Percentiles rank a stretch among this genome's conserved stretches.
phyloP scores from a whole-genome alignment of 2,329 filamentous ascomycete species.

The Fonsecaea multimorphosa region DNA sequence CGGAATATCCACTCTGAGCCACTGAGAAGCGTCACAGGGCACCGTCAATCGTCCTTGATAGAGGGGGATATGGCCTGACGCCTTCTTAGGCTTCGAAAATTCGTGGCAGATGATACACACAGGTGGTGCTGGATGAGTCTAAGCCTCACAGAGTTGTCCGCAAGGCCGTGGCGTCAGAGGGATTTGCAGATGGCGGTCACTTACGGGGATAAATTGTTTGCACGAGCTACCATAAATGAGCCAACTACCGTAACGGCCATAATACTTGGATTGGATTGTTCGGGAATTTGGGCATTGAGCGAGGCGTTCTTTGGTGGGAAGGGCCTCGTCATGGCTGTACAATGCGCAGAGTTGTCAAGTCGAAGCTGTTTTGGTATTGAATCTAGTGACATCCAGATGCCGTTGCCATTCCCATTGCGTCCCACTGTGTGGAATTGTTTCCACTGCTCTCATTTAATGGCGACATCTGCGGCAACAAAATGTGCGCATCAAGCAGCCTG shows the following conservation, averaged over 20 bases:
- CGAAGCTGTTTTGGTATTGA: not conserved
- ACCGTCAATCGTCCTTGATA: not conserved
- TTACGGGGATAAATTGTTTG: not conserved
- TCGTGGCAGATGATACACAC: not conserved
- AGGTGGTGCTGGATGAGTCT: too few species aligned
- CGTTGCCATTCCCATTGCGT: not conserved
- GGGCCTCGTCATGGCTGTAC: not conserved
- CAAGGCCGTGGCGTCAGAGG: not conserved
- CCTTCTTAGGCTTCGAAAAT: not conserved
- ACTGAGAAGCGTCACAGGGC: not conserved
- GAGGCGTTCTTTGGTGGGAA: constrained; percentile 19
- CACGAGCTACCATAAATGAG: not conserved
- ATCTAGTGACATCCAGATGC: not conserved
- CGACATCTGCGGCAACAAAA: not conserved
- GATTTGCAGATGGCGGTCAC: not conserved
- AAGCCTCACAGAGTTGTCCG: not conserved
- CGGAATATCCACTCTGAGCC: not conserved
- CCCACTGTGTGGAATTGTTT: too few species aligned
- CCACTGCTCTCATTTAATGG: not conserved
- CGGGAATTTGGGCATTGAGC: constrained; percentile 20
- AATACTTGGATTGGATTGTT: constrained; percentile 1
- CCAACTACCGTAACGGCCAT: not conserved
- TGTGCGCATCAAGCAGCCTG: not conserved
- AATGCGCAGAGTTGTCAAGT: not conserved
- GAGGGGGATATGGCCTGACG: not conserved